A percentile compares a stretch with the other conserved stretches of the same genome.
Conservation (phyloP, 2,329 filamentous ascomycete species). For the Claviceps pazoutovae region DNA sequence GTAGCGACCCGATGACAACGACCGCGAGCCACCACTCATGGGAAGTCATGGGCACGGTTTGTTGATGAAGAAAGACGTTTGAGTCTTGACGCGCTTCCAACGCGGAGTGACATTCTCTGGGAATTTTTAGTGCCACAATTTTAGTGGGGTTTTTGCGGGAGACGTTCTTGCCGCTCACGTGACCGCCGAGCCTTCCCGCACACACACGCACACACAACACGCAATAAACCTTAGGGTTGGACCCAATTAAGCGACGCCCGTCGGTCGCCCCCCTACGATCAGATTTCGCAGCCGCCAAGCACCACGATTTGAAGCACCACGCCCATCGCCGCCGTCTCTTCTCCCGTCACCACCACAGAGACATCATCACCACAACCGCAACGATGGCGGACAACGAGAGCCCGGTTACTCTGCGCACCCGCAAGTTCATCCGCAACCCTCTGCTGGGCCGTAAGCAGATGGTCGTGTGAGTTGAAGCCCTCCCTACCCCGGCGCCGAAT, state of each 20-base stretch:
- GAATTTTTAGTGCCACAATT: not conserved
- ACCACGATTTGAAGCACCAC: constrained; percentile 16
- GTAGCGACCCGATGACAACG: not conserved
- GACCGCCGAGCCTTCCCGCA: not conserved
- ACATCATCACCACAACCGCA: constrained; percentile 31
- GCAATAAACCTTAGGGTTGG: constrained; percentile 27
- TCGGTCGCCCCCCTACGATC: constrained; percentile 17
- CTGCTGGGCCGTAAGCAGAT: constrained; percentile 98
- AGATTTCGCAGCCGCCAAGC: constrained; percentile 14
- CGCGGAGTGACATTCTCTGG: not conserved
- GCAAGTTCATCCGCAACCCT: constrained; percentile 99
- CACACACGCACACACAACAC: not conserved
- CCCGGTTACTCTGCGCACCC: constrained; percentile 80
- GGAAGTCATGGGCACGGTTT: not conserved
- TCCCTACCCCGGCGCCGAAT: not conserved
- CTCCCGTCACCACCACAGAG: constrained; percentile 19
- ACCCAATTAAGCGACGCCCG: constrained; percentile 28
- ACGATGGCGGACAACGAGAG: constrained; percentile 79
- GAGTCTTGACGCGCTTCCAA: not conserved
- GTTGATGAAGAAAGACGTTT: not conserved
- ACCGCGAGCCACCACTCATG: not conserved
- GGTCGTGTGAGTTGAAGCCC: constrained; percentile 70
- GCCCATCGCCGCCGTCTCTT: constrained; percentile 16
- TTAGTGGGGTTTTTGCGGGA: not conserved
- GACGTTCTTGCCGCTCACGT: not conserved